Base-by-base conservation (phyloP, 2,329 filamentous ascomycete genomes). In the Ascochyta viciae-villosae region DNA sequence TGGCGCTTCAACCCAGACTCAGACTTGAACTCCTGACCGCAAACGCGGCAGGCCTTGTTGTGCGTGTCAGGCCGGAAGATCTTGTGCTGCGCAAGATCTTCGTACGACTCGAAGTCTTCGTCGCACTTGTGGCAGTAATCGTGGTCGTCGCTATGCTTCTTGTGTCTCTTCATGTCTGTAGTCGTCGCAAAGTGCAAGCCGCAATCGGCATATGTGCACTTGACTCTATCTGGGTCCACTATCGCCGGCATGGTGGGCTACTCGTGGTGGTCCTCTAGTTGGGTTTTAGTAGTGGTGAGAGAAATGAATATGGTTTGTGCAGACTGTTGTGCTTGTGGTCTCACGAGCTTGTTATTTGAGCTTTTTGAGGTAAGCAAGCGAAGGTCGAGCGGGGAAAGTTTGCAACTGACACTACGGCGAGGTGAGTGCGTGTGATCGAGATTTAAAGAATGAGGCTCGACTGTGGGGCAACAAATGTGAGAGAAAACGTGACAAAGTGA, bases 11-110 rank as follows among this genome's bases (percentile, higher is more conserved):
- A 75, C 1, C 83, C 85, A 22, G 77, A 77, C 3, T 78, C 74
- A 26, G 79, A 83, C 57, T 80, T 80, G 71, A 85, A 87, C 38
- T 87, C 83, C 8, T 78, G 67, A 12, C 81, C 82, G 49, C 85
- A 87, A 38, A 85, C 76, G 12, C 83, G 81, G 66, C 85, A 88
- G 46, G 79, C 79, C 41, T 83, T 80, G 58, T 84, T 81, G 27
- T 76, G 77, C 3, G 74, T 66, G 47, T 70, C 63, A 1, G 74
- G 72, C 7, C 62, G 55, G 39, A 59, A 63, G 10, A 69, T 67
- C 63, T 83, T 83, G 70, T 85, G 83, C n/a, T 77, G 65, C 7
- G 80, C 73, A 3, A 80, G 67, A 3, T 74, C 72, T 31, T 80
- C 78, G 40, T 78, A 80, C 10, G 76, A 73, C 1, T 74, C 67